These are phyloP conservation scores for Candida sanyaensis DNA, from an alignment of 1,139 yeast genomes.

Conservation along the genomic window DNA sequence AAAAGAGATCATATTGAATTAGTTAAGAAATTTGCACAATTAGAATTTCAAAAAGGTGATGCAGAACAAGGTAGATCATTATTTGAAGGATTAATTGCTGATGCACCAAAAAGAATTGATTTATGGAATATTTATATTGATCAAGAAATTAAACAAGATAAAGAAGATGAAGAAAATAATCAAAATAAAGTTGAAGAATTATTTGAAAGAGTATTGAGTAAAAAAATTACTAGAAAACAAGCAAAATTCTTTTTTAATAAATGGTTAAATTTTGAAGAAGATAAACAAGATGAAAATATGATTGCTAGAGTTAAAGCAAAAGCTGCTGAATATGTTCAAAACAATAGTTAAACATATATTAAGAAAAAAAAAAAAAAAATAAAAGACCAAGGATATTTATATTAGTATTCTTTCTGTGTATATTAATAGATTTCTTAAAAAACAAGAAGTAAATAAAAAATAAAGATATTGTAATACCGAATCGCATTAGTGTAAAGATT, in stretches of 20 bases:
- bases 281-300: constrained; percentile 65
- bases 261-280: constrained; percentile 83
- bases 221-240: constrained; percentile 82
- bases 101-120: constrained; percentile 90
- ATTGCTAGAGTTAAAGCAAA: constrained; percentile 86
- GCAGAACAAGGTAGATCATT: constrained; percentile 93
- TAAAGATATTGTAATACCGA: too few species aligned
- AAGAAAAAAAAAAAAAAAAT: constrained; percentile 6
- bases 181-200: constrained; percentile 69
- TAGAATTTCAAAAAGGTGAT: constrained; percentile 86
- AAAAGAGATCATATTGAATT: constrained; percentile 78
- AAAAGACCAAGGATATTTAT: too few species aligned
- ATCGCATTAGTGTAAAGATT: too few species aligned
- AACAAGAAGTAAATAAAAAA: too few species aligned
- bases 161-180: constrained; percentile 44
- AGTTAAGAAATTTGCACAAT: constrained; percentile 84
- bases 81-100: constrained; percentile 87
- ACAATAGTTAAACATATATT: constrained; percentile 14
- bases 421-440: too few species aligned
- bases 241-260: constrained; percentile 94
- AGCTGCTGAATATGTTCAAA: constrained; percentile 74
- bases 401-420: too few species aligned
- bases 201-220: constrained; percentile 74
- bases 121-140: constrained; percentile 94
- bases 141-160: constrained; percentile 75